Evolutionary conservation across 2,329 filamentous ascomycete species (phyloP).

Genomic region (Pyrenophora tritici-repentis): DNA sequence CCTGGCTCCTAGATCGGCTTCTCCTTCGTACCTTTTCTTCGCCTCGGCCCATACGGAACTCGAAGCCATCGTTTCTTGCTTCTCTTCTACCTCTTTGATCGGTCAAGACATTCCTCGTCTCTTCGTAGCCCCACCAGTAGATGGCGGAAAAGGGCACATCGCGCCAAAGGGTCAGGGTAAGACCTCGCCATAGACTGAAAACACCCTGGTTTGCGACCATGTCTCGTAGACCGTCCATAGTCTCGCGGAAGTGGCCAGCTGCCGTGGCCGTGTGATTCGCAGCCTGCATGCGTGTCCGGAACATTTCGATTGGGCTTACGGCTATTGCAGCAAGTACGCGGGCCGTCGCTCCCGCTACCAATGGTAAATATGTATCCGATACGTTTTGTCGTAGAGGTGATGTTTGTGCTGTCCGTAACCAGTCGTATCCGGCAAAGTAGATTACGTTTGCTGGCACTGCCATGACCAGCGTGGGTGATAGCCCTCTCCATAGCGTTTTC

Average conservation of each 20-base stretch:
- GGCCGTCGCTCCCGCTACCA: slow-evolving; percentile 78
- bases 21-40: slow-evolving; percentile 36
- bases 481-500: slow-evolving; percentile 84
- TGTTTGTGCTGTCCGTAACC: slow-evolving; percentile 73
- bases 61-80: slow-evolving; percentile 33
- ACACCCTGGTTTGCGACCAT: slow-evolving; percentile 83
- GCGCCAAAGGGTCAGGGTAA: slow-evolving; percentile 91
- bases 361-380: slow-evolving; percentile 72
- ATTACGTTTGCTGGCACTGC: slow-evolving; percentile 94
- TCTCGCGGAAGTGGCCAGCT: slow-evolving; percentile 76
- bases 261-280: slow-evolving; percentile 53
- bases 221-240: slow-evolving; percentile 72
- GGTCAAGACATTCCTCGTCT: slow-evolving; percentile 71
- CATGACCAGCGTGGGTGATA: slow-evolving; percentile 95
- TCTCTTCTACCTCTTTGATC: slow-evolving; percentile 65
- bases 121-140: slow-evolving; percentile 98
- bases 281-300: slow-evolving; percentile 89
- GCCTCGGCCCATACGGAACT: slow-evolving; percentile 43
- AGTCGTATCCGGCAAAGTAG: slow-evolving; percentile 98
- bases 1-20: slow-evolving; percentile 63
- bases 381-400: slow-evolving; percentile 69
- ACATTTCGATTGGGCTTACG: slow-evolving; percentile 91
- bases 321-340: slow-evolving; percentile 79
- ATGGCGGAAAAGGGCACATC: slow-evolving; percentile 96
- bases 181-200: slow-evolving; percentile 82